These are phyloP conservation scores for Saraca asoca DNA, from an alignment of 331 rosid species.

Conservation along the genomic window DNA sequence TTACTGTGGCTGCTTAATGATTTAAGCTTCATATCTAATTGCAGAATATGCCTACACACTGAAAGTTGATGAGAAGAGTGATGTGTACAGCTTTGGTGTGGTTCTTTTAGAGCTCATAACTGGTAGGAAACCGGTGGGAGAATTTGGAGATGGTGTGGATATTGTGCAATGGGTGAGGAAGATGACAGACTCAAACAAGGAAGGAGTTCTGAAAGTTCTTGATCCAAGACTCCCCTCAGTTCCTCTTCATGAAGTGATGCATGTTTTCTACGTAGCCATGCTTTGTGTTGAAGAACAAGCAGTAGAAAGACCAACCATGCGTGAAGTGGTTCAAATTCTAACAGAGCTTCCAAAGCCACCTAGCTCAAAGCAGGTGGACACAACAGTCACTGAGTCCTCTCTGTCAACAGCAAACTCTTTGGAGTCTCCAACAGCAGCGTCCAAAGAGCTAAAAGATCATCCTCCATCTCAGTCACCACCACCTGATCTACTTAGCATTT, in stretches of 20 bases:
- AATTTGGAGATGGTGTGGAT: conserved; percentile 83
- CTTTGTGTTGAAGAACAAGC: conserved; percentile 94
- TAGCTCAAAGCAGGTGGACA: conserved; percentile 52
- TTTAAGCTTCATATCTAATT: conserved; percentile 22
- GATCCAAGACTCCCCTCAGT: conserved; percentile 88
- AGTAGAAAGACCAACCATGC: conserved; percentile 92
- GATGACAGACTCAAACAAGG: conserved; percentile 78
- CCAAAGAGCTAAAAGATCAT: conserved; percentile 53
- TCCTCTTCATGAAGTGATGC: conserved; percentile 91
- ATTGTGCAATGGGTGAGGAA: conserved; percentile 91
- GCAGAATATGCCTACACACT: conserved; percentile 92
- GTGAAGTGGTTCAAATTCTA: conserved; percentile 91
- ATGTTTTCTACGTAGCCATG: conserved; percentile 88
- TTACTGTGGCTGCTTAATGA: conserved; percentile 6
- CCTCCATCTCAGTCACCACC: conserved; percentile 62
- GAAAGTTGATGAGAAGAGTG: conserved; percentile 95
- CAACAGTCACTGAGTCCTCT: conserved; percentile 51
- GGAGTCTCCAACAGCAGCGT: conserved; percentile 53
- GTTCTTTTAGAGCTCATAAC: conserved; percentile 83
- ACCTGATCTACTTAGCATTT: conserved; percentile 88
- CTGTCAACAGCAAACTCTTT: conserved; percentile 47
- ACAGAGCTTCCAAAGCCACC: conserved; percentile 84
- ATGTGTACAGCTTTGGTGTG: conserved; percentile 92
- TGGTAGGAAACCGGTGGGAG: conserved; percentile 92
- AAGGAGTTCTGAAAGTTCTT: conserved; percentile 72